Base-by-base conservation (phyloP, 257 asterid genomes). In the Striga asiatica region DNA sequence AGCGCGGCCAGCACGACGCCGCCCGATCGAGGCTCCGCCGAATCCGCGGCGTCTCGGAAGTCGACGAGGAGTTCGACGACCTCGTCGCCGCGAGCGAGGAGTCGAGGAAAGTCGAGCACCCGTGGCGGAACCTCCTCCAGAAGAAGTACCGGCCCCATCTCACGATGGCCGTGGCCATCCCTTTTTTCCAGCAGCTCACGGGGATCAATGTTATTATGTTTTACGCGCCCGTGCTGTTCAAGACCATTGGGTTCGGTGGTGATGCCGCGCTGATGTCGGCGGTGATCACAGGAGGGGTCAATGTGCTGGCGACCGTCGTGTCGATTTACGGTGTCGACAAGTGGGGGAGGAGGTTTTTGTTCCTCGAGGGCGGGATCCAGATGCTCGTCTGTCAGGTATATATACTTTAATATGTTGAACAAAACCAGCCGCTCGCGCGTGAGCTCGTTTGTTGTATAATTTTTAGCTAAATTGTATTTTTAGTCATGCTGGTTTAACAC, bases 141-240 rank as follows among this genome's bases (percentile, higher is more conserved):
- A 71, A 66, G 53, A 84, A 80, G 63, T 85, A 85, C 39, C 69
- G 96, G 55, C 95, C 97, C 0, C 97, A 89, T 0, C 73, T 89
- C 2, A 60, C 82, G 0, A 79, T 74, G 89, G 91, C 96, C 2
- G 66, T 81, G 8, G 59, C 71, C 7, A 83, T 89, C 23, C 97
- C 94, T 1, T 73, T 83, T 68, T 81, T 85, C 68, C 96, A 89
- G 34, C 96, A 89, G 69, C 77, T 89, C 14, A 83, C 98, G 1
- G 97, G 97, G 6, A 84, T 82, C 3, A 88, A 88, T 8, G 97
- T 82, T 31, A 88, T 88, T 73, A 84, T 84, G 91, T 83, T 86
- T 17, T 89, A 86, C 50, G 96, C 98, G 0, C 96, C 96, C 0
- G 91, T 86, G 1, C 49, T 89, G 66, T 83, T 89, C 62, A 72